phyloP scores from a whole-genome alignment of 169 alveolate genomes.

The Nephromyces sp. region DNA sequence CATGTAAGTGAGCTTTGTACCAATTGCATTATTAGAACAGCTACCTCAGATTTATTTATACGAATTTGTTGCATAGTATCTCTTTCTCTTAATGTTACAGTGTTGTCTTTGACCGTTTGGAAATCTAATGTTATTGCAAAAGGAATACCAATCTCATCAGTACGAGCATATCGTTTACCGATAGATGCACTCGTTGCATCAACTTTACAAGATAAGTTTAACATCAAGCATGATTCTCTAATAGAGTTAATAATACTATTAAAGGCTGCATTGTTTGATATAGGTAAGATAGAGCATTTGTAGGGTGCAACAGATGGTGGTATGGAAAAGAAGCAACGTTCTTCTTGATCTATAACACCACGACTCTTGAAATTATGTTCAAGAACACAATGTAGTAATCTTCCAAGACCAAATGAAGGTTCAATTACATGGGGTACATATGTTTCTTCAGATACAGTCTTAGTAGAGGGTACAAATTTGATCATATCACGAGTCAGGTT shows the following conservation, averaged over 20 bases:
- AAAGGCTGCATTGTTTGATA: constrained; percentile 49
- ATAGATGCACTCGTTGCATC: constrained; percentile 26
- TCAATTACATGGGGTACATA: constrained; percentile 91
- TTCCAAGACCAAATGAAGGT: constrained; percentile 96
- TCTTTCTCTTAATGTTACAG: constrained; percentile 90
- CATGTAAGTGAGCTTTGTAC: background rate
- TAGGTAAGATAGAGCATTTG: constrained; percentile 86
- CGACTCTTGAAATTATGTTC: constrained; percentile 82
- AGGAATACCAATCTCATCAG: constrained; percentile 97
- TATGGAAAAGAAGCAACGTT: constrained; percentile 66
- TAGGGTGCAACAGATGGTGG: constrained; percentile 89
- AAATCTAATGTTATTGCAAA: constrained; percentile 93
- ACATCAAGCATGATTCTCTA: background rate
- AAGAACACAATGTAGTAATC: constrained; percentile 83
- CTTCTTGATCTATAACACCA: constrained; percentile 19
- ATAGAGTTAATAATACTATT: background rate
- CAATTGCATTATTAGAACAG: background rate
- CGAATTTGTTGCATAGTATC: constrained; percentile 87
- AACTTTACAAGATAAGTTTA: background rate
- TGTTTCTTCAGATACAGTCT: constrained; percentile 74
- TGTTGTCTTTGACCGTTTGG: constrained; percentile 77
- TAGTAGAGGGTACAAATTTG: constrained; percentile 63
- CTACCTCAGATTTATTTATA: constrained; percentile 38
- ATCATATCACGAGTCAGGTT: constrained; percentile 35
- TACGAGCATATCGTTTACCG: constrained; percentile 79